Percentiles rank a stretch among this genome's conserved stretches.
phyloP scores from a whole-genome alignment of 176 grass and related monocot genomes.

The Raddia guianensis region DNA sequence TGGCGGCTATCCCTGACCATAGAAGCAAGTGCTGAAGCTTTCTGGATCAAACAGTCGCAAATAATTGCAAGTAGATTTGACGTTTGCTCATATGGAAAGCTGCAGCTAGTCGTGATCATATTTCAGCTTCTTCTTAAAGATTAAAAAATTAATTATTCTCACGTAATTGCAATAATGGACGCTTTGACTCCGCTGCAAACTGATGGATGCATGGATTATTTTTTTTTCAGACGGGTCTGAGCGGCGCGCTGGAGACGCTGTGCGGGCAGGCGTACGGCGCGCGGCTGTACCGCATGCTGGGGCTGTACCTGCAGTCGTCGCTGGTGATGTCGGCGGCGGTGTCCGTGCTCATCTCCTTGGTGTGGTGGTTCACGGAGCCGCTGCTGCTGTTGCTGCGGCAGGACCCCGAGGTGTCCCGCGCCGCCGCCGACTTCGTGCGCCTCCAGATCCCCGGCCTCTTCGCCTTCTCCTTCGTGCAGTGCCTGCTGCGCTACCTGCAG shows the following conservation, averaged over 20 bases:
- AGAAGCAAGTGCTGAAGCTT: neutral
- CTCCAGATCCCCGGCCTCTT: conserved; percentile 64
- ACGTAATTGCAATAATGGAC: neutral
- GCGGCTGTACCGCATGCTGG: conserved; percentile 62
- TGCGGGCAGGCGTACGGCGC: conserved; percentile 86
- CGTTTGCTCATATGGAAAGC: neutral
- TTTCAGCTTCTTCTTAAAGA: neutral
- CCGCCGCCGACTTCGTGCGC: conserved; percentile 59
- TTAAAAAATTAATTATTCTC: neutral
- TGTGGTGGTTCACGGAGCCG: conserved; percentile 78
- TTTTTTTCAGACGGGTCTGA: conserved; percentile 63
- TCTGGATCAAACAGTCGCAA: neutral
- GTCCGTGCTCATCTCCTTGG: conserved; percentile 52
- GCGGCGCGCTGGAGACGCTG: conserved; percentile 85
- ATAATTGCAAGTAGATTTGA: too few species aligned
- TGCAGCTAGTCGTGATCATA: neutral
- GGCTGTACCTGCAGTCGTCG: conserved; percentile 85
- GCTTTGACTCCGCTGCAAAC: neutral
- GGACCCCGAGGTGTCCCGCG: conserved; percentile 56
- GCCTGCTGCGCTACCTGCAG: conserved; percentile 79
- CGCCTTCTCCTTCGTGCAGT: conserved; percentile 68
- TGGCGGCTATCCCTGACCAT: neutral
- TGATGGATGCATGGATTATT: neutral
- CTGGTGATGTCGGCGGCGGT: conserved; percentile 52
- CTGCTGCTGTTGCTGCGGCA: conserved; percentile 64